Evolutionary conservation across 345 rosid genomes (phyloP).

Genomic region (Sonneratia caseolaris): DNA sequence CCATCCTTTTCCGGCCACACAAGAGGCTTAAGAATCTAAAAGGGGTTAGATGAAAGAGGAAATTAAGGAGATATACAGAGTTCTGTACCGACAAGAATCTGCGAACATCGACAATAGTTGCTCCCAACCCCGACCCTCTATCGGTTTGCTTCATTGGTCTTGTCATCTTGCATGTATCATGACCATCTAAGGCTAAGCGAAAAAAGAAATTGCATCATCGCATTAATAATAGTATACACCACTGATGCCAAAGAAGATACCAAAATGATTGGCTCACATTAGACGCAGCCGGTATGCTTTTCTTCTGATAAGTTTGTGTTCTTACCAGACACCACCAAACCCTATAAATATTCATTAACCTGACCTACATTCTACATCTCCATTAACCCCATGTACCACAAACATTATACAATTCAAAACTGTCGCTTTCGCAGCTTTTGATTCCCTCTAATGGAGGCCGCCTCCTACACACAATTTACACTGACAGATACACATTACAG

Average conservation of each 20-base stretch:
- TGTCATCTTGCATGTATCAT: not conserved
- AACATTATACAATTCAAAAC: not conserved
- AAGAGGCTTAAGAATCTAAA: too few species aligned
- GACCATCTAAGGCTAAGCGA: not conserved
- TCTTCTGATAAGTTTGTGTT: not conserved
- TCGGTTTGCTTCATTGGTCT: not conserved
- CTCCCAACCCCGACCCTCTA: too few species aligned
- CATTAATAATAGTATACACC: not conserved
- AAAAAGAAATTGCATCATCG: not conserved
- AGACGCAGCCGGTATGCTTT: not conserved
- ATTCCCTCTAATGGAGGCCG: not conserved
- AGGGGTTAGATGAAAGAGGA: too few species aligned
- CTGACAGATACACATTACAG: too few species aligned
- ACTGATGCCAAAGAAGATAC: not conserved
- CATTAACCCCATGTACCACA: not conserved
- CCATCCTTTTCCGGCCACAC: too few species aligned
- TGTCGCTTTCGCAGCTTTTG: not conserved
- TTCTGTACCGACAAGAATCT: too few species aligned
- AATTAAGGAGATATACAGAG: too few species aligned
- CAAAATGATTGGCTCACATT: not conserved
- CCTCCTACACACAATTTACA: too few species aligned
- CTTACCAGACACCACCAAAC: not conserved
- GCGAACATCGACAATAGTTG: too few species aligned
- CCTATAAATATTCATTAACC: not conserved
- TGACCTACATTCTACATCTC: not conserved